phyloP scores from a whole-genome alignment of 495 filamentous ascomycete genomes.

The Penicillium ochrochloron region DNA sequence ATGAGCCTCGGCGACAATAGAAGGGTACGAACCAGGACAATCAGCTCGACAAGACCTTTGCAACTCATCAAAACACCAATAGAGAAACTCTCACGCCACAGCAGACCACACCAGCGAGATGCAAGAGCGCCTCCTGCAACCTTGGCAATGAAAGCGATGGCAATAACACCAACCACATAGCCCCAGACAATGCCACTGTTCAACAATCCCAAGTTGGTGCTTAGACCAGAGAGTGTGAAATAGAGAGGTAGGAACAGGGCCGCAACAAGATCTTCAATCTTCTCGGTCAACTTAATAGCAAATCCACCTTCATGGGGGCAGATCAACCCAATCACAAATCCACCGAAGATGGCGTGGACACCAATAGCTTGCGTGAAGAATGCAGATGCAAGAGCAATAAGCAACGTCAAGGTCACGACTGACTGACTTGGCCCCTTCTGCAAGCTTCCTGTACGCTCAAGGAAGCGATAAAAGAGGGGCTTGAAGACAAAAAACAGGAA shows the following conservation, averaged over 20 bases:
- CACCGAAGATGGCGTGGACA: slow-evolving; percentile 88
- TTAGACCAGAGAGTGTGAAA: slow-evolving; percentile 90
- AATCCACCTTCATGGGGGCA: slow-evolving; percentile 95
- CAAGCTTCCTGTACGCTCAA: slow-evolving; percentile 74
- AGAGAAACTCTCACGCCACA: slow-evolving; percentile 92
- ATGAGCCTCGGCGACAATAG: background rate
- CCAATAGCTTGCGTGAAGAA: slow-evolving; percentile 97
- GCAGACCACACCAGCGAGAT: slow-evolving; percentile 73
- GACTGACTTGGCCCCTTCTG: slow-evolving; percentile 90
- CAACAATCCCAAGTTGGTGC: slow-evolving; percentile 85
- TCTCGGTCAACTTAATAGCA: slow-evolving; percentile 92
- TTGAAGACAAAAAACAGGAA: slow-evolving; percentile 77
- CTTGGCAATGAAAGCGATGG: slow-evolving; percentile 84
- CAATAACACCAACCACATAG: slow-evolving; percentile 86
- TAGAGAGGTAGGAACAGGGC: slow-evolving; percentile 93
- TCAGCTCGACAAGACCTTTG: slow-evolving; percentile 94
- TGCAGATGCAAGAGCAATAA: slow-evolving; percentile 79
- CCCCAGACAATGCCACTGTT: slow-evolving; percentile 86
- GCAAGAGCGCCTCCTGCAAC: slow-evolving; percentile 84
- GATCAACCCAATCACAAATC: slow-evolving; percentile 86
- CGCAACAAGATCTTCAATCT: slow-evolving; percentile 90
- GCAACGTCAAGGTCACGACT: slow-evolving; percentile 79
- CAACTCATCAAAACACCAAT: slow-evolving; percentile 97
- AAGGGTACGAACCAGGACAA: slow-evolving; percentile 74
- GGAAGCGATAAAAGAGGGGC: slow-evolving; percentile 75